Evolutionary conservation across 1,284 basidiomycete genomes (phyloP).

Genomic region (Trametes sp.): DNA sequence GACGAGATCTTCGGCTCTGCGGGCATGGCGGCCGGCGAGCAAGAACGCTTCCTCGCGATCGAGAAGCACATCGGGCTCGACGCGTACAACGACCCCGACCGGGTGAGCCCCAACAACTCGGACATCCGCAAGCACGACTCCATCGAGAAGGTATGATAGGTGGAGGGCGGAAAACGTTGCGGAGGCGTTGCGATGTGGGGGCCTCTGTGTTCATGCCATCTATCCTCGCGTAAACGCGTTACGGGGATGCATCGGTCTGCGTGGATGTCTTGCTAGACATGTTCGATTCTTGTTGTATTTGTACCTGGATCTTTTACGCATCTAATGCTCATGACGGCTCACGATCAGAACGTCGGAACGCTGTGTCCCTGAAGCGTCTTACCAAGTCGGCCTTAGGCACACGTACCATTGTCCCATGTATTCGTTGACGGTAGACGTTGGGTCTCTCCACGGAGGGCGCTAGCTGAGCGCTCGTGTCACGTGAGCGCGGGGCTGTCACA

Average conservation of each 20-base stretch:
- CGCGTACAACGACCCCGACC: constrained; percentile 33
- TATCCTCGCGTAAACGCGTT: too few species aligned
- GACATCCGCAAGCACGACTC: constrained; percentile 30
- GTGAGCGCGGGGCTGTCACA: constrained; percentile 22
- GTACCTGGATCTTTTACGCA: constrained; percentile 8
- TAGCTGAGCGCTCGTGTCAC: too few species aligned
- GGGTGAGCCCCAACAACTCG: constrained; percentile 17
- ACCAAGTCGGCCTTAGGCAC: too few species aligned
- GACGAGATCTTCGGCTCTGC: constrained; percentile 69
- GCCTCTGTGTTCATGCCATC: neutral
- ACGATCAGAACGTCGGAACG: neutral
- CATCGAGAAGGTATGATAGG: constrained; percentile 25
- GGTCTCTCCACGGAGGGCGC: too few species aligned
- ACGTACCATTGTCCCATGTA: too few species aligned
- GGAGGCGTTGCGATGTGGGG: neutral
- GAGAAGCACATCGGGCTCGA: constrained; percentile 63
- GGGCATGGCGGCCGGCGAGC: constrained; percentile 61
- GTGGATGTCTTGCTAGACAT: too few species aligned
- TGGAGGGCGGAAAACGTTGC: neutral
- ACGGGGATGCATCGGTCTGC: too few species aligned
- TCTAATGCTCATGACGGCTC: constrained; percentile 10
- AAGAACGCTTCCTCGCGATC: constrained; percentile 61
- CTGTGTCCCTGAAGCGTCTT: neutral
- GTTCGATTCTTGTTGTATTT: constrained; percentile 17
- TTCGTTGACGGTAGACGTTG: too few species aligned